These are phyloP conservation scores for Zoysia japonica DNA, from an alignment of 176 grass and related monocot species.

Conservation along the genomic window DNA sequence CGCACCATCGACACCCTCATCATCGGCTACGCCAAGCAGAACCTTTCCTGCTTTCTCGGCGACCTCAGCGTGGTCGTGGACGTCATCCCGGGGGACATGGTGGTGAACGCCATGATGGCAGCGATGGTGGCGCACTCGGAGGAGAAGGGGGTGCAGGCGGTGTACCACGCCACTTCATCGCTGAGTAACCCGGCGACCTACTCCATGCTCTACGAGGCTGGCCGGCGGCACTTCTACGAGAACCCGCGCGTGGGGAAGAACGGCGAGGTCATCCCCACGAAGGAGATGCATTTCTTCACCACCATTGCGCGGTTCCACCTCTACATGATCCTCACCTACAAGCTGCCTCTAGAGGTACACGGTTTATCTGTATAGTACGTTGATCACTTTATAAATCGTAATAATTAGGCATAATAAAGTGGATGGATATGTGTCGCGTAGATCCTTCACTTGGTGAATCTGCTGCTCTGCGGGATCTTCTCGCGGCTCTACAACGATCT, in stretches of 20 bases:
- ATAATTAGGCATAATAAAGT: background rate
- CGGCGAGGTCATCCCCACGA: constrained; percentile 56
- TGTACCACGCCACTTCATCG: constrained; percentile 64
- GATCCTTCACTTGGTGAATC: constrained; percentile 51
- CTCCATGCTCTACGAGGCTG: constrained; percentile 49
- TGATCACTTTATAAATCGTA: too few species aligned
- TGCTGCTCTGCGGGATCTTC: constrained; percentile 47
- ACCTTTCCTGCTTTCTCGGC: constrained; percentile 67
- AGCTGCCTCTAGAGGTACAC: constrained; percentile 63
- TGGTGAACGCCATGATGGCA: constrained; percentile 78
- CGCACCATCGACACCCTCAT: constrained; percentile 81
- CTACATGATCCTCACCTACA: constrained; percentile 50
- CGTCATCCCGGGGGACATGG: constrained; percentile 87
- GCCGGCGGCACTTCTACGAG: constrained; percentile 59
- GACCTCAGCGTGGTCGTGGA: constrained; percentile 63
- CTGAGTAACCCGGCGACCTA: constrained; percentile 66
- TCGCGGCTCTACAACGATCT: constrained; percentile 43
- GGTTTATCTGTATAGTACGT: too few species aligned
- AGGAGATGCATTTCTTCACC: constrained; percentile 33
- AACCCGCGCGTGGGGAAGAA: constrained; percentile 64
- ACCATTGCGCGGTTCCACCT: background rate
- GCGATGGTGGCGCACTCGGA: constrained; percentile 53
- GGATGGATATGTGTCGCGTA: background rate
- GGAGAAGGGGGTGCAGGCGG: background rate
- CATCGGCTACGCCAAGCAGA: constrained; percentile 71